Evolutionary conservation across 169 alveolate genomes (phyloP).

Genomic region (Plasmodium cynomolgi): DNA sequence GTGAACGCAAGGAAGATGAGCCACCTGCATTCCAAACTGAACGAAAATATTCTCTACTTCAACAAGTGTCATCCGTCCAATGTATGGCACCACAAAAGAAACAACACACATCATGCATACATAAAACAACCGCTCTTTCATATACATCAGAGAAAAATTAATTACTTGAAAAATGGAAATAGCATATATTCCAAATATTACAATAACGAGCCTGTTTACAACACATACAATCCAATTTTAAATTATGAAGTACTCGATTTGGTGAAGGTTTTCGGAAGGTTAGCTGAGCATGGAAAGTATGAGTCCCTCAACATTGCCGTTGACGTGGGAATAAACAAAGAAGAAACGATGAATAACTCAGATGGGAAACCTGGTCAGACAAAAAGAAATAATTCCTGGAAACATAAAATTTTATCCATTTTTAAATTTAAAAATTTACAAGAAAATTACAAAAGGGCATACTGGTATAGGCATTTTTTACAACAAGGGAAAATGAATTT

Average conservation of each 20-base stretch:
- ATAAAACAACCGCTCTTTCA: constrained; percentile 30
- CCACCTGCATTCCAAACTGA: neutral
- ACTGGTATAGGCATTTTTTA: constrained; percentile 61
- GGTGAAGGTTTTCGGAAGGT: constrained; percentile 65
- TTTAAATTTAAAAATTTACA: neutral
- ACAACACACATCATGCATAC: constrained; percentile 1
- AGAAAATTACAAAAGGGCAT: neutral
- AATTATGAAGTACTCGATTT: constrained; percentile 74
- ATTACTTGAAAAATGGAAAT: constrained; percentile 31
- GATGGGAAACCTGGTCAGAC: neutral
- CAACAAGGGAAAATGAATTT: constrained; percentile 72
- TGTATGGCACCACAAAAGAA: neutral
- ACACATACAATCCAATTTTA: constrained; percentile 71
- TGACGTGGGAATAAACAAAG: neutral
- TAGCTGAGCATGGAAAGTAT: constrained; percentile 66
- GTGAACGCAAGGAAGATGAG: constrained; percentile 4
- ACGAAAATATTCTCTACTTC: neutral
- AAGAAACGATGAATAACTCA: neutral
- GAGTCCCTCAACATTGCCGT: constrained; percentile 38
- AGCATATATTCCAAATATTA: constrained; percentile 63
- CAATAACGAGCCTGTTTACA: constrained; percentile 65
- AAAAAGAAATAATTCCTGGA: neutral
- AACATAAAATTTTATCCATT: neutral
- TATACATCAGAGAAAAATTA: constrained; percentile 45
- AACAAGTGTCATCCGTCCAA: neutral